Evolutionary conservation across 305 asterid species (phyloP).

Genomic region (Fraxinus platypoda): DNA sequence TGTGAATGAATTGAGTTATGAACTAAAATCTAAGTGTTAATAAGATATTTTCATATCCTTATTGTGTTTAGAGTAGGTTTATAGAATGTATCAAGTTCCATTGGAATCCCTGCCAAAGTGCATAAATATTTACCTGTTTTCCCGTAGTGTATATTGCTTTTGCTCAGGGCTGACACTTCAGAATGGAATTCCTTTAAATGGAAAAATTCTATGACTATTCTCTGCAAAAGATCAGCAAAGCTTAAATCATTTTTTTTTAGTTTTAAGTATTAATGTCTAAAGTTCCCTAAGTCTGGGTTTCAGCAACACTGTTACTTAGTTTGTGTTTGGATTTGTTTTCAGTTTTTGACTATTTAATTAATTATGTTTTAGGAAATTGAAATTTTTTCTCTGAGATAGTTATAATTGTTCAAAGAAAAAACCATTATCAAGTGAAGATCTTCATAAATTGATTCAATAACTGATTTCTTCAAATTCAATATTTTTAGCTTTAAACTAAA

Average conservation of each 20-base stretch:
- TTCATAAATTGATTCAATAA: background rate
- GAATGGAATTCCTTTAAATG: background rate
- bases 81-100: background rate
- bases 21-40: background rate
- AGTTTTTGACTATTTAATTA: background rate
- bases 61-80: background rate
- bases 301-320: background rate
- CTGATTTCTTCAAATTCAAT: background rate
- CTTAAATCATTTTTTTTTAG: background rate
- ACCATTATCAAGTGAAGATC: background rate
- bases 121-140: background rate
- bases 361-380: background rate
- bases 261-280: background rate
- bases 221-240: background rate
- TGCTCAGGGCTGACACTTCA: background rate
- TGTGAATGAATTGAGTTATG: background rate
- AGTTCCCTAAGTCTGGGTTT: background rate
- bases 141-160: background rate
- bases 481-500: too few relatives aligned
- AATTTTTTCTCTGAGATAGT: background rate
- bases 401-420: background rate
- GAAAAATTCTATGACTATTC: background rate
- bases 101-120: background rate
- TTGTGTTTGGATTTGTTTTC: background rate
- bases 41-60: background rate